Evolutionary conservation across 2,329 filamentous ascomycete genomes (phyloP).

Genomic region (Cercospora sesami): DNA sequence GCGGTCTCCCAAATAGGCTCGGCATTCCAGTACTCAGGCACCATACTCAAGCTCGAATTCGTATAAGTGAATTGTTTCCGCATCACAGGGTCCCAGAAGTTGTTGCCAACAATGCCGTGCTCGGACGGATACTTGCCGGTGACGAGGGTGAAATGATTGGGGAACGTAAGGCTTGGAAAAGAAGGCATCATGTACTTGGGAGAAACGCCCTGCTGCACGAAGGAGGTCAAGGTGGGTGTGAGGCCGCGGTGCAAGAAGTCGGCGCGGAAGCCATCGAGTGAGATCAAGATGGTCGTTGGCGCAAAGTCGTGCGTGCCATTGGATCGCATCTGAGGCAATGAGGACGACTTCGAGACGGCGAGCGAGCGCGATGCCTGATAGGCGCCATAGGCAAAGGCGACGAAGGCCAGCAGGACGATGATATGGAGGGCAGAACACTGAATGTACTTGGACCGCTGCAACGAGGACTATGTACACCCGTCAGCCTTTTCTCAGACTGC

Average conservation of each 20-base stretch:
- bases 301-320: constrained; percentile 90
- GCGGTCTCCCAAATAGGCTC: constrained; percentile 94
- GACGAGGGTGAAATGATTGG: constrained; percentile 87
- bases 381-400: constrained; percentile 56
- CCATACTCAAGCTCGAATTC: constrained; percentile 68
- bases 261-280: constrained; percentile 91
- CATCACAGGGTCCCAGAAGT: constrained; percentile 82
- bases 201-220: constrained; percentile 81
- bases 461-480: constrained; percentile 32
- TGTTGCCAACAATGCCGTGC: constrained; percentile 91
- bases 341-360: constrained; percentile 6
- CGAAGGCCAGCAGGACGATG: constrained; percentile 54
- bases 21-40: constrained; percentile 86
- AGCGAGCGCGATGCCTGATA: constrained; percentile 53
- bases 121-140: constrained; percentile 91
- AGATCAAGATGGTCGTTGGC: constrained; percentile 90
- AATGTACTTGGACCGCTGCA: constrained; percentile 38
- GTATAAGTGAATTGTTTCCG: constrained; percentile 86
- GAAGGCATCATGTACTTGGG: constrained; percentile 87
- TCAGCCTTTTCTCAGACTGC: constrained; percentile 2
- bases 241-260: constrained; percentile 84
- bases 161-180: constrained; percentile 95
- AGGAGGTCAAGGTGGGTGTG: constrained; percentile 76
- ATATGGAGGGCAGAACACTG: constrained; percentile 45
- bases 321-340: constrained; percentile 44